These are phyloP conservation scores for Aspergillus eucalypticola DNA, from an alignment of 2,329 filamentous ascomycete species.

Conservation along the genomic window DNA sequence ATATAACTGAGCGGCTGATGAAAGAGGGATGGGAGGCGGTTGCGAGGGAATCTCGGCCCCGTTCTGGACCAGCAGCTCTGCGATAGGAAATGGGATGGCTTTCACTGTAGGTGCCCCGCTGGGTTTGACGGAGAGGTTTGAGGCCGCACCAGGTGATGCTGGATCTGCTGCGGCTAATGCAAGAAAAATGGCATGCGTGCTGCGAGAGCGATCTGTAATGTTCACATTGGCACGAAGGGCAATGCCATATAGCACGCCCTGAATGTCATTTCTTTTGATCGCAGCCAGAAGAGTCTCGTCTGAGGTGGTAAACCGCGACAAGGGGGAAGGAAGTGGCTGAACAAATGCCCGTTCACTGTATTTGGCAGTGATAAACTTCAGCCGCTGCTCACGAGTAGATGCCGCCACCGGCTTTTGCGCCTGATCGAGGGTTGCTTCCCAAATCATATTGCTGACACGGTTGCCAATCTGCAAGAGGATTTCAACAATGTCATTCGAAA, in stretches of 20 bases:
- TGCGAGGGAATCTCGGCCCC: slow-evolving; percentile 80
- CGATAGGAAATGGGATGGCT: slow-evolving; percentile 75
- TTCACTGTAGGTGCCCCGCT: slow-evolving; percentile 40
- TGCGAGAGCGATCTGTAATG: slow-evolving; percentile 77
- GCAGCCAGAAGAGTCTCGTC: slow-evolving; percentile 89
- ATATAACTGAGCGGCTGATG: slow-evolving; percentile 76
- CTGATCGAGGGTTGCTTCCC: slow-evolving; percentile 82
- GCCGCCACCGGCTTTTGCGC: slow-evolving; percentile 71
- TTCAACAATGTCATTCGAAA: slow-evolving; percentile 96
- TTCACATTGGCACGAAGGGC: slow-evolving; percentile 87
- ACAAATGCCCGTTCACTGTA: slow-evolving; percentile 85
- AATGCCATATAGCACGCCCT: slow-evolving; percentile 86
- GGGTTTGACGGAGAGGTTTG: slow-evolving; percentile 33
- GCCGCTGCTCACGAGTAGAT: slow-evolving; percentile 81
- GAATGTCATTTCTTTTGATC: slow-evolving; percentile 95
- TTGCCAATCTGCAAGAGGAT: slow-evolving; percentile 89
- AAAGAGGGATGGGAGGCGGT: slow-evolving; percentile 80
- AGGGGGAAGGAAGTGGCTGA: slow-evolving; percentile 67
- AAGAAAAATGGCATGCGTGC: slow-evolving; percentile 85
- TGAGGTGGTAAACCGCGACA: slow-evolving; percentile 73
- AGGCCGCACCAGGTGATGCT: slow-evolving; percentile 63
- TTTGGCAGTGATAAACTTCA: slow-evolving; percentile 94
- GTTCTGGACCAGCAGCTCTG: slow-evolving; percentile 89
- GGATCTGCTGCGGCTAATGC: slow-evolving; percentile 92
- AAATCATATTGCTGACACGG: slow-evolving; percentile 92